Base-by-base conservation (phyloP, 768 basidiomycete genomes). In the Epithele typhae region DNA sequence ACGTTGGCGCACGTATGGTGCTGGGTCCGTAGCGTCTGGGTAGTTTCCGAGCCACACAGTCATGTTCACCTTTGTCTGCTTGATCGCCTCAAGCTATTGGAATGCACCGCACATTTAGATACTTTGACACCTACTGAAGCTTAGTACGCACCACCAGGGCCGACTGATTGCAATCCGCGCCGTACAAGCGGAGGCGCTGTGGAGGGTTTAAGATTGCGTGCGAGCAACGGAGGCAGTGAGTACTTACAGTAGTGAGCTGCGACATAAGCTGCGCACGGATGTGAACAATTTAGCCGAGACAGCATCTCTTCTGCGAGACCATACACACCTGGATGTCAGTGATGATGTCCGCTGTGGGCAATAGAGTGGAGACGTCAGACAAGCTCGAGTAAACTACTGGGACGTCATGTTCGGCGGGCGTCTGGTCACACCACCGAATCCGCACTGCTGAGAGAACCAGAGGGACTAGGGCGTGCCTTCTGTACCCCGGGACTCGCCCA, bases 61-160 rank as follows among this genome's bases (percentile, higher is more conserved):
- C 79, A 96, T 77, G 64, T 95, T 73, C 32, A 92, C 87, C 66
- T 94, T 89, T 27, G 94, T 96, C 49, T 81, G 82, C 57, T 84
- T 75, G 57, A 99, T 92, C 15, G 94, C 95, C 54, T 93, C 87
- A 24, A 98, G 77, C 72, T 84, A 49, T 14, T 4, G 14, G 12
- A 27, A 19, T 7, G n/a, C 27, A 30, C 7, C 19, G 22, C 17
- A 37, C 5, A 32, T 18, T 35, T 25, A 48, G 24, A 34, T 18
- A 19, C 37, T 35, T 19, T 30, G 27, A 15, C 9, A 43, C 33
- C 33, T 22, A 35, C 25, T 35, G 17, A 36, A 36, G 35, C 35
- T 14, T n/a, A 22, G 17, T 33, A 70, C 80, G 30, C 60, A 83
- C 80, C 40, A 90, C 84, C 18, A 89, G 72, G 0, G 83, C 83